Conservation (phyloP, 495 filamentous ascomycete genomes). For the Penicillium roqueforti region DNA sequence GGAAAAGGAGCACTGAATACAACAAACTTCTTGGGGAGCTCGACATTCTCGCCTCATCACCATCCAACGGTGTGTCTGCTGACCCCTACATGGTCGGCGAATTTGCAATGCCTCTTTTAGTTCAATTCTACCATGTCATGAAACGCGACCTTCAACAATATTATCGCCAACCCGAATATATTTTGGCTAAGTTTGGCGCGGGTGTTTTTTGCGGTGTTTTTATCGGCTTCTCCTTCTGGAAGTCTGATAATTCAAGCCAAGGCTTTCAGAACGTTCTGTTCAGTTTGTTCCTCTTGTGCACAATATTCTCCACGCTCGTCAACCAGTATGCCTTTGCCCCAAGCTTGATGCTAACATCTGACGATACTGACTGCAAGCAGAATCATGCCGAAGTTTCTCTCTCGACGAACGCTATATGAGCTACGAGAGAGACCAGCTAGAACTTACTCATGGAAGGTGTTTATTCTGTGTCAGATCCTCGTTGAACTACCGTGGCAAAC, state of each 20-base stretch:
- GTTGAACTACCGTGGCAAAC: constrained; percentile 64
- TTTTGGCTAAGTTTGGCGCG: background rate
- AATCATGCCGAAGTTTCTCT: constrained; percentile 13
- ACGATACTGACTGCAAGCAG: background rate
- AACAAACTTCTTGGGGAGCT: constrained; percentile 48
- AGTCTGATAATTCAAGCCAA: constrained; percentile 9
- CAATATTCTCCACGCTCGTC: constrained; percentile 4
- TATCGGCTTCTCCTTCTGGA: constrained; percentile 24
- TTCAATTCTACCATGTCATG: background rate
- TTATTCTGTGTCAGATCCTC: constrained; percentile 56
- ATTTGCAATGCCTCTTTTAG: constrained; percentile 47
- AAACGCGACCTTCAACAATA: constrained; percentile 1
- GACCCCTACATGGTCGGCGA: constrained; percentile 24
- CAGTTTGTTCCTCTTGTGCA: constrained; percentile 8
- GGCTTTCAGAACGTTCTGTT: constrained; percentile 14
- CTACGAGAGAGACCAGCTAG: constrained; percentile 45
- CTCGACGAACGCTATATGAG: constrained; percentile 2
- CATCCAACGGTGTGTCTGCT: constrained; percentile 18
- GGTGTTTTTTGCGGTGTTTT: constrained; percentile 1
- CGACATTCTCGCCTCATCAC: constrained; percentile 64
- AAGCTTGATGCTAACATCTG: too few relatives aligned
- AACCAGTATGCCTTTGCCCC: constrained; percentile 3
- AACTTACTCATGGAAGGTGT: constrained; percentile 60
- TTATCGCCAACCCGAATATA: constrained; percentile 1
- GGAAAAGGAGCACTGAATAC: constrained; percentile 69